A percentile compares a stretch with the other conserved stretches of the same genome.
phyloP scores from a whole-genome alignment of 139 green algal species.

The Chlorella ohadii region DNA sequence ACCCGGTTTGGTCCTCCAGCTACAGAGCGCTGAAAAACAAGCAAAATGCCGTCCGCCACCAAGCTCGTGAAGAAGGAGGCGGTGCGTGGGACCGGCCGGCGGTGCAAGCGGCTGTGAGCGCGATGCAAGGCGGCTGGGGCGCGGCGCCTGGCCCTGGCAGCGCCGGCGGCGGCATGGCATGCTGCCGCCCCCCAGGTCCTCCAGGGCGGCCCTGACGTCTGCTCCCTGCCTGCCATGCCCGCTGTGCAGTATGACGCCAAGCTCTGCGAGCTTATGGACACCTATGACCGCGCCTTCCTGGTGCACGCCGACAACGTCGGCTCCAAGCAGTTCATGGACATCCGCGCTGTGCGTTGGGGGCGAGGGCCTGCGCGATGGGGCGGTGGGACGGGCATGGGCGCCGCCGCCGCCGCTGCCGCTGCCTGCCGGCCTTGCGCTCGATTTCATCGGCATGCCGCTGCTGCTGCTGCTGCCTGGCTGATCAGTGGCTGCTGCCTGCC shows the following conservation, averaged over 20 bases:
- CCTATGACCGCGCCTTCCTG: conserved; percentile 90
- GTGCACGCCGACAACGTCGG: conserved; percentile 99
- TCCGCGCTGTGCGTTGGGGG: conserved; percentile 80
- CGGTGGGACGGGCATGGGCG: neutral
- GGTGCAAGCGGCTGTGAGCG: too few relatives aligned
- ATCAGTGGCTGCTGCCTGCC: neutral
- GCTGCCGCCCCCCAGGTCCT: neutral
- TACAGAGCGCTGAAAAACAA: neutral
- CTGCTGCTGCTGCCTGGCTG: neutral
- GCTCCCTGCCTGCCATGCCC: neutral
- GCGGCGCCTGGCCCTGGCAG: neutral
- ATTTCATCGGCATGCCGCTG: neutral
- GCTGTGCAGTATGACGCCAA: conserved; percentile 85
- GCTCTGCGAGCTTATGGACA: conserved; percentile 83
- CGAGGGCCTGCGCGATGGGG: neutral
- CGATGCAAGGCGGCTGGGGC: too few relatives aligned
- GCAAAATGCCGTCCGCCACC: conserved; percentile 74
- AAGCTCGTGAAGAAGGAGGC: conserved; percentile 80
- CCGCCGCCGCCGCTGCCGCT: neutral
- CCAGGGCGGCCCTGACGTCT: neutral
- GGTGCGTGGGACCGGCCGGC: conserved; percentile 37
- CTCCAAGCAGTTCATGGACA: conserved; percentile 98
- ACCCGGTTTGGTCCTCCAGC: conserved; percentile 80
- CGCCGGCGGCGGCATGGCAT: conserved; percentile 1
- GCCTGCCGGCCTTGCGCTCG: neutral